These are phyloP conservation scores for Cladosporium oxysporum DNA, from an alignment of 2,329 filamentous ascomycete genomes.

Conservation along the genomic window DNA sequence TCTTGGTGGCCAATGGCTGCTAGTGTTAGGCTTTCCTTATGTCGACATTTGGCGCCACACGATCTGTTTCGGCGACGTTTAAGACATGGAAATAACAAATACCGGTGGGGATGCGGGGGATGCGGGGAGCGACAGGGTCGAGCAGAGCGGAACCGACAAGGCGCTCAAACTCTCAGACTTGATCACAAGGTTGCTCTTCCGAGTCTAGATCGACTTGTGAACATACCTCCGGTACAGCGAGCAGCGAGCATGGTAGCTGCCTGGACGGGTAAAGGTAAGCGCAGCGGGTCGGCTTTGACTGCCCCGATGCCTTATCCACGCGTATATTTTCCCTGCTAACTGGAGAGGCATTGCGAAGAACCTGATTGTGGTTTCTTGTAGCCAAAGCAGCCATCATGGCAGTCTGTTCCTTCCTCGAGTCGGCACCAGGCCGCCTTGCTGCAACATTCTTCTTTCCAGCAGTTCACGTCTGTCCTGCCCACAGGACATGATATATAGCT, in stretches of 20 bases:
- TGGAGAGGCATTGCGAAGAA: not conserved
- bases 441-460: not conserved
- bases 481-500: not conserved
- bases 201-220: not conserved
- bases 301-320: not conserved
- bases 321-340: not conserved
- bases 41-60: conserved; percentile 13
- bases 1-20: not conserved
- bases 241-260: not conserved
- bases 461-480: not conserved
- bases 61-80: not conserved
- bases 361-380: not conserved
- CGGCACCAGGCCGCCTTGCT: not conserved
- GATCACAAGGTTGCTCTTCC: conserved; percentile 6
- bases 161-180: not conserved
- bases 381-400: not conserved
- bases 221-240: not conserved
- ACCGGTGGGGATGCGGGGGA: not conserved
- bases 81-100: conserved; percentile 18
- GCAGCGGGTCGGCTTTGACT: not conserved
- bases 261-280: not conserved
- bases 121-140: not conserved
- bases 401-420: not conserved
- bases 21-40: not conserved
- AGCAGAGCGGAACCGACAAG: not conserved